These are phyloP conservation scores for Eucalyptus erythrocorys DNA, from an alignment of 345 rosid species.

Conservation along the genomic window DNA sequence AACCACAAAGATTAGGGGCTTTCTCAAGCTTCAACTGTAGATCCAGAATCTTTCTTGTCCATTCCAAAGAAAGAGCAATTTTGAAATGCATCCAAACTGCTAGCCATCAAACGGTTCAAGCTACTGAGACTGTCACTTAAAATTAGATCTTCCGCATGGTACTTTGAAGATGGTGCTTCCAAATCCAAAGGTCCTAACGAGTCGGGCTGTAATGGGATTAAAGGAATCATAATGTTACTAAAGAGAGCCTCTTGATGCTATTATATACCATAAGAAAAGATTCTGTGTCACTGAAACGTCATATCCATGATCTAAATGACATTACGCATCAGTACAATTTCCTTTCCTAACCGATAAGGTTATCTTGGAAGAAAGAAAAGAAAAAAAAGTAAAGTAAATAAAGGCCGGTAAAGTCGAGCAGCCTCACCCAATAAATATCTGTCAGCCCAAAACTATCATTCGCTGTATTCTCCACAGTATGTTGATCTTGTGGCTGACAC, in stretches of 20 bases:
- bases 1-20: not conserved
- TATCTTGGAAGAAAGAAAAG: not conserved
- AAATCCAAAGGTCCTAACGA: constrained; percentile 80
- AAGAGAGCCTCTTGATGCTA: not conserved
- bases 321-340: not conserved
- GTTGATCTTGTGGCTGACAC: constrained; percentile 25
- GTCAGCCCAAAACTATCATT: constrained; percentile 46
- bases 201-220: constrained; percentile 57
- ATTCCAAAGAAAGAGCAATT: constrained; percentile 56
- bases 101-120: constrained; percentile 81
- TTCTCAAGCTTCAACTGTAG: constrained; percentile 46
- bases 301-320: not conserved
- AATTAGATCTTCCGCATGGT: constrained; percentile 52
- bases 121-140: constrained; percentile 74
- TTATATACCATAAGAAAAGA: not conserved
- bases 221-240: not conserved
- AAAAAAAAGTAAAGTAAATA: not conserved
- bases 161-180: constrained; percentile 57
- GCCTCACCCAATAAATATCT: constrained; percentile 71
- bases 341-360: not conserved
- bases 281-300: not conserved
- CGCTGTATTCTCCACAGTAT: constrained; percentile 18
- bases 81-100: constrained; percentile 91
- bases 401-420: not conserved
- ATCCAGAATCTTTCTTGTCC: constrained; percentile 57